Percentiles rank a stretch among this genome's conserved stretches.
These are phyloP conservation scores for Xylaria sp. DNA, from an alignment of 2,329 filamentous ascomycete genomes.

Conservation along the genomic window DNA sequence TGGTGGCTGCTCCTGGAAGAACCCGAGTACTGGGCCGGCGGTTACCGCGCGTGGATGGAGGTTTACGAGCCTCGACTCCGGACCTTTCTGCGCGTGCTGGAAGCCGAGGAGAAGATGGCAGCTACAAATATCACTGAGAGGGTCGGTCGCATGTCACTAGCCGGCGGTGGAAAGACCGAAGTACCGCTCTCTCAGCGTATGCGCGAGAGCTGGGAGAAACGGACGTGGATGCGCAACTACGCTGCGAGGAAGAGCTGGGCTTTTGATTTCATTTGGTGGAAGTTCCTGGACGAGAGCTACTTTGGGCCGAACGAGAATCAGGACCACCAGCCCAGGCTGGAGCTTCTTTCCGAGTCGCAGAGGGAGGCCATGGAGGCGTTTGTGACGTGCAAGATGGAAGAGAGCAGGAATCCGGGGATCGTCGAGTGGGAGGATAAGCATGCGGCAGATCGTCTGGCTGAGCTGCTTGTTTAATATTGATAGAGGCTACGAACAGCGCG, in stretches of 20 bases:
- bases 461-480: not conserved
- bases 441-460: slow-evolving; percentile 1
- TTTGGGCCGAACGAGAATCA: not conserved
- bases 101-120: slow-evolving; percentile 28
- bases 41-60: slow-evolving; percentile 40
- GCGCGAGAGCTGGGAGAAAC: slow-evolving; percentile 45
- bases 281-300: slow-evolving; percentile 41
- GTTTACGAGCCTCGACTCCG: slow-evolving; percentile 42
- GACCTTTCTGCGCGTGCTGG: slow-evolving; percentile 43
- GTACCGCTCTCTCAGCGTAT: slow-evolving; percentile 43
- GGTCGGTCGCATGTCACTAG: not conserved
- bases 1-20: slow-evolving; percentile 47
- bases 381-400: not conserved
- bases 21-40: slow-evolving; percentile 42
- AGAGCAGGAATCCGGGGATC: not conserved
- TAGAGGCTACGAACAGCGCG: not conserved
- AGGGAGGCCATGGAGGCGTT: slow-evolving; percentile 5
- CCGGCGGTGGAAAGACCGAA: not conserved
- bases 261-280: slow-evolving; percentile 47
- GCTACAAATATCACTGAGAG: not conserved
- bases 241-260: slow-evolving; percentile 46
- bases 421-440: not conserved
- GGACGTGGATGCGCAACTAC: slow-evolving; percentile 44
- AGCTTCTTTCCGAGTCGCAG: not conserved
- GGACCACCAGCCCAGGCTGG: not conserved